Percentiles rank a stretch among this genome's conserved stretches.
Evolutionary conservation across 768 basidiomycete genomes (phyloP).

Genomic region (Thelephora aurantiotincta): DNA sequence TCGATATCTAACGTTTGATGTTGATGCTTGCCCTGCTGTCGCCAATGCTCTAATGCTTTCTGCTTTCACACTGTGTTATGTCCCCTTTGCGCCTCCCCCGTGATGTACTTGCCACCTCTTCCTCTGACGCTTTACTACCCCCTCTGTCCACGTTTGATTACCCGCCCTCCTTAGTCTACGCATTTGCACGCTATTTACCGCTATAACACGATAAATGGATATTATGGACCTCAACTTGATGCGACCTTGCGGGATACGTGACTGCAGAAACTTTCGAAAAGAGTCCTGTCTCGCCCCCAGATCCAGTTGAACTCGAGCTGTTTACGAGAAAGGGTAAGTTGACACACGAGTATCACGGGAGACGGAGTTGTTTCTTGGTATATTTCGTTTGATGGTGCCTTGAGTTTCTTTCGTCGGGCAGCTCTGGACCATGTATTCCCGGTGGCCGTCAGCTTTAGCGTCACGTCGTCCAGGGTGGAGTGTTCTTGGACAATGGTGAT

Average conservation of each 20-base stretch:
- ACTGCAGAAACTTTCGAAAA: slow-evolving; percentile 57
- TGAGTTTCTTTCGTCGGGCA: slow-evolving; percentile 35
- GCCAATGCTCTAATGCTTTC: too few species aligned
- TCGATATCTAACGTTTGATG: too few species aligned
- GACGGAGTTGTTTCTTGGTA: background rate
- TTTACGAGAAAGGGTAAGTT: slow-evolving; percentile 12
- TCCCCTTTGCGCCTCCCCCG: too few species aligned
- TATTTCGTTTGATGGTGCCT: slow-evolving; percentile 2
- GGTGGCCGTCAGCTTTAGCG: slow-evolving; percentile 5
- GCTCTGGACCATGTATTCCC: slow-evolving; percentile 58
- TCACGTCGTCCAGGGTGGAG: background rate
- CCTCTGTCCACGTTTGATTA: too few species aligned
- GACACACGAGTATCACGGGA: slow-evolving; percentile 8
- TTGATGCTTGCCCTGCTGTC: too few species aligned
- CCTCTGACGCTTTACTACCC: too few species aligned
- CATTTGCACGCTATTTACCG: too few species aligned
- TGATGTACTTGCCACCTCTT: too few species aligned
- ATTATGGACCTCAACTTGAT: too few species aligned
- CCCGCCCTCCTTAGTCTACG: too few species aligned
- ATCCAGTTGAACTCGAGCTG: slow-evolving; percentile 46
- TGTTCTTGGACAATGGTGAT: slow-evolving; percentile 6
- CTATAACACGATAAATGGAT: too few species aligned
- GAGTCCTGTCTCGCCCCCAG: slow-evolving; percentile 34
- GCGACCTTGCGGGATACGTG: slow-evolving; percentile 18
- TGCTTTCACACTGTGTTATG: too few species aligned